Base-by-base conservation (phyloP, 306 rosid species). In the Cicer chorassanicum region DNA sequence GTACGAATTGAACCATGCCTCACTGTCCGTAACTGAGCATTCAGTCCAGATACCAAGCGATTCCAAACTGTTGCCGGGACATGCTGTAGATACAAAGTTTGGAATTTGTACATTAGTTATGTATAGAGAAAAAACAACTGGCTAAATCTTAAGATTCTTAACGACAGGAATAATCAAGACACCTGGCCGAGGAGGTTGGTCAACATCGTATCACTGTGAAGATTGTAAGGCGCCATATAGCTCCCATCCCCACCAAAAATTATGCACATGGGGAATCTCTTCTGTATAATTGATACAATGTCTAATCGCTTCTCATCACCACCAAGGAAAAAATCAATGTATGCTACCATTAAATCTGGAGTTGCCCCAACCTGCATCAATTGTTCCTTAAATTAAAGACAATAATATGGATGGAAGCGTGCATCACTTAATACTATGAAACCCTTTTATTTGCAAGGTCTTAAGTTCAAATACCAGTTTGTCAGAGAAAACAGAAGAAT, bases 51-150 rank as follows among this genome's bases (percentile, higher is more conserved):
- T 73, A 90, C 95, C 86, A 94, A 79, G 51, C 92, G 97, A 82
- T 88, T 94, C 98, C 98, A 94, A 81, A 94, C 98, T 70, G 97
- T 90, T 85, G 87, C 87, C 15, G 98, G 98, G 79, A 94, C 97
- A 86, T 94, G 98, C 98, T 94, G 89, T 19, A 64, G 76, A 80
- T 59, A 78, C 41, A 64, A 75, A 63, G 64, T 64, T 49, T 41
- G 61, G 46, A 70, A 44, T 46, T 65, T 36, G 66, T 44, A 44
- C 3, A 74, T 78, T 50, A 63, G 83, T 54, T 9, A 75, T 43
- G 50, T 49, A 49, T 19, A 71, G 45, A 73, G 72, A 72, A 46
- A 48, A 68, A 76, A 51, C 10, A 75, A 55, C 12, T 13, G 78
- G 72, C 62, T 66, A 49, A 61, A 82, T 67, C 39, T 65, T 61